Evolutionary conservation across 805 yeast genomes (phyloP).

Genomic region (Lipomyces spencermartinsiae): DNA sequence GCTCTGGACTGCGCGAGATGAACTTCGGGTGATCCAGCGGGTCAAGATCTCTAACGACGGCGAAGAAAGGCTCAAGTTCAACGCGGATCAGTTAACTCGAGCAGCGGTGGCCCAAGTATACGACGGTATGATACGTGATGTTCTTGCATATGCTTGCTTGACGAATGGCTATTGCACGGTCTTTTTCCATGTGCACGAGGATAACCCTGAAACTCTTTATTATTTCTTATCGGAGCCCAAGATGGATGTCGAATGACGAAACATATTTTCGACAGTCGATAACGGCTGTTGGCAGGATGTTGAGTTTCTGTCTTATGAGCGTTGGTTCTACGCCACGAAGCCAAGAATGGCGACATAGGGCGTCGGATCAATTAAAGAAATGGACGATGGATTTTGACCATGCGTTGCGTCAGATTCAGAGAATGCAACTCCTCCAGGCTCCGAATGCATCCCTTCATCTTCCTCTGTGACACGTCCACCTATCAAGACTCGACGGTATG

Average conservation of each 20-base stretch:
- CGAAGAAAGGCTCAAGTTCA: background rate
- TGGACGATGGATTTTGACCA: background rate
- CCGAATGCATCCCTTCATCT: background rate
- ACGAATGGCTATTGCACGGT: background rate
- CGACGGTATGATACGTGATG: background rate
- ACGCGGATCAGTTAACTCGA: background rate
- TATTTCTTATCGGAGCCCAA: background rate
- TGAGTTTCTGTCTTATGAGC: background rate
- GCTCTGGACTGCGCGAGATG: background rate
- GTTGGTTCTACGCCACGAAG: background rate
- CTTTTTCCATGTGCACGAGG: background rate
- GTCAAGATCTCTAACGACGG: background rate
- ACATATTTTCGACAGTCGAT: background rate
- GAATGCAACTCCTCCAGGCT: background rate
- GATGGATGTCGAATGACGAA: background rate
- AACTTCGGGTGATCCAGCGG: background rate
- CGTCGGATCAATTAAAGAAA: background rate
- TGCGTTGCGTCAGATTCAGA: background rate
- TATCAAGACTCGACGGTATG: background rate
- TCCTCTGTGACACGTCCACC: background rate
- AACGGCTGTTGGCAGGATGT: background rate
- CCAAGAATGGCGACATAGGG: constrained; percentile 1
- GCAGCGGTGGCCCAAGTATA: background rate
- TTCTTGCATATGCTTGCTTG: background rate
- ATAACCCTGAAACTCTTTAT: background rate